Evolutionary conservation across 129 eudicot genomes (phyloP), one percentile per base, ranked within the genome.

Genomic region (Lactuca saligna): DNA sequence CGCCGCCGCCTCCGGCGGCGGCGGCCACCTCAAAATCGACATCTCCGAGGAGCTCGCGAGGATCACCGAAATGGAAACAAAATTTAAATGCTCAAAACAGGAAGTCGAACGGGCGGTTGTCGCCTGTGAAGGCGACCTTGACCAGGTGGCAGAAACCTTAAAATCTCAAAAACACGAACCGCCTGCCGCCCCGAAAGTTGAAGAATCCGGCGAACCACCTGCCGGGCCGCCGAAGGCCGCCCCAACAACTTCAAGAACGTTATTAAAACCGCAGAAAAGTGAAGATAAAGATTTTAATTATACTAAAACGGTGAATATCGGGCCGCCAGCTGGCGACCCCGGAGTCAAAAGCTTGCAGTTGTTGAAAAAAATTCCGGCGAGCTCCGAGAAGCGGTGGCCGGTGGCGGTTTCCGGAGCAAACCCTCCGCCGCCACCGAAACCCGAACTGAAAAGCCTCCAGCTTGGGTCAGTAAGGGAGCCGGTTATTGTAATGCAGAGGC

Each of bases 401-500:
- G 61, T 61, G 57, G 57, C 73, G 56, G 68, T 66, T 3, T 39
- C 57, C 48, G 84, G 81, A 35, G 72, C 95, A 38, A 82, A 66
- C 70, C 78, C 87, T 35, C 71, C 51, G 5, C 51, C 15, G 5
- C 51, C 51, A 46, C 51, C 51, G 4, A 46, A 46, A 46, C 71
- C 72, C 39, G 95, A 83, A 39, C 48, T 85, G 68, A 91, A 91
- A 81, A 83, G 75, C 25, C 69, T 91, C 49, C 95, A 91, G 80
- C 75, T 82, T 29, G 95, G 97, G 57, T 77, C 95, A 8, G 82
- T 79, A 20, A 76, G 83, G 81, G 97, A 87, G 69, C 95, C 95
- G 5, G 87, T 87, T 37, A 79, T 79, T 59, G 81, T 87, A 75
- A 87, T 87, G 97, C 97, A 91, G 74, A 75, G 91, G 71, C 90